Evolutionary conservation across 805 yeast species (phyloP), one percentile per base, ranked within the genome.

Genomic region (Sugiyamaella marilandica): DNA sequence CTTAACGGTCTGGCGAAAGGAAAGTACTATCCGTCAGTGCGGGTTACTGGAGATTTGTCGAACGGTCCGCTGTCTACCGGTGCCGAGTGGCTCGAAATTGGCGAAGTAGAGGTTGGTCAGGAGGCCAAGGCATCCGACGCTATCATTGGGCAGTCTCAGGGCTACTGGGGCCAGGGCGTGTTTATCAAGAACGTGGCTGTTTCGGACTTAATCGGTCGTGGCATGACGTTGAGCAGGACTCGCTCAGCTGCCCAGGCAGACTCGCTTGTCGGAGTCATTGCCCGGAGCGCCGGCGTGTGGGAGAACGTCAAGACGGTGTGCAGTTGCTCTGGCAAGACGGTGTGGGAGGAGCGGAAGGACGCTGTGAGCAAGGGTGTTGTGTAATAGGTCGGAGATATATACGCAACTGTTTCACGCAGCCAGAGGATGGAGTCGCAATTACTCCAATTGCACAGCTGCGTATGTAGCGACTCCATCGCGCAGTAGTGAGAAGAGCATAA

Each of bases 231-330:
- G 8, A 62, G 69, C 11, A 47, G 59, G 1, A 52, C 55, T 24
- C 53, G 56, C 1, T 58, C 59, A 5, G 61, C 61, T 11, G 53
- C 60, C 58, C 7, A 52, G 57, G 46, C 51, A 4, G 46, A 49
- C 31, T 55, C 64, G 11, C 70, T 87, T 9, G 84, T 83, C 47
- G 98, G 99, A 31, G 96, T 92, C 21, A 81, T 94, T 65, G 98
- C 98, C 0, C 79, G 98, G 63, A 85, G 95, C 62, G 98, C 99
- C 1, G 99, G 99, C 13, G 87, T 83, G 24, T 94, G 98, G 97
- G 96, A 92, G 65, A 94, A 94, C 70, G 87, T 85, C 60, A 92
- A 92, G 70, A 83, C 83, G 55, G 95, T 92, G 1, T 92, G 99
- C 70, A 84, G 92, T 33, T 94, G 98, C 69, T 83, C 92, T 13